phyloP scores from a whole-genome alignment of 768 basidiomycete genomes.

The Gloeopeniophorella convolvens region DNA sequence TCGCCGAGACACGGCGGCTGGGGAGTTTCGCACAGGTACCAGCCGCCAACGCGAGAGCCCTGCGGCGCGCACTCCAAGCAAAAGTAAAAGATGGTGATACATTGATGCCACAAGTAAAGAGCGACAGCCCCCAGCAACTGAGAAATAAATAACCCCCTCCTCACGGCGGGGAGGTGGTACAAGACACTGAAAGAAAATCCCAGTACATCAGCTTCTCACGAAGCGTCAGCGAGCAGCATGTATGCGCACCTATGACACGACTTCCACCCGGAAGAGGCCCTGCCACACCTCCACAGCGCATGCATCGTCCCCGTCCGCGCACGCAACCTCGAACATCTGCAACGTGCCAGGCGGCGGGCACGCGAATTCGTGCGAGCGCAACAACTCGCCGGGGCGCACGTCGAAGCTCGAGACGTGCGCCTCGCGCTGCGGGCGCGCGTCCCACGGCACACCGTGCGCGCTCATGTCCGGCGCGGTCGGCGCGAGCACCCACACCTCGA shows the following conservation, averaged over 20 bases:
- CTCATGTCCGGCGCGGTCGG: neutral
- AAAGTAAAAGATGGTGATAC: too few relatives aligned
- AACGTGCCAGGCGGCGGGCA: conserved; percentile 9
- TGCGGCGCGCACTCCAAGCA: too few relatives aligned
- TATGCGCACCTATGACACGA: neutral
- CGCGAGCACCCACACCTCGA: conserved; percentile 6
- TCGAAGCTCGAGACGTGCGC: conserved; percentile 7
- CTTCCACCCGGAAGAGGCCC: conserved; percentile 8
- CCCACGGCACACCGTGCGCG: neutral
- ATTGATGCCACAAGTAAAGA: too few relatives aligned
- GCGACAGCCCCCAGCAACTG: too few relatives aligned
- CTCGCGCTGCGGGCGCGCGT: neutral
- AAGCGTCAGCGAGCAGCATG: neutral
- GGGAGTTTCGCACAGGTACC: too few relatives aligned
- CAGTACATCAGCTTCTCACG: too few relatives aligned
- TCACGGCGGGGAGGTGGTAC: too few relatives aligned
- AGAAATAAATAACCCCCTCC: too few relatives aligned
- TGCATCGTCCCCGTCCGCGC: conserved; percentile 2
- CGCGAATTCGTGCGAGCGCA: conserved; percentile 2
- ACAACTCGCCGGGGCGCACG: conserved; percentile 1
- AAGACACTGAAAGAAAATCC: too few relatives aligned
- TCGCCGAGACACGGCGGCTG: too few relatives aligned
- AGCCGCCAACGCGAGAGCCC: too few relatives aligned
- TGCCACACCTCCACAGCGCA: conserved; percentile 15
- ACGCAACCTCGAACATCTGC: conserved; percentile 11